Evolutionary conservation across 2,329 filamentous ascomycete species (phyloP).

Genomic region (Arthrobotrys conoides): DNA sequence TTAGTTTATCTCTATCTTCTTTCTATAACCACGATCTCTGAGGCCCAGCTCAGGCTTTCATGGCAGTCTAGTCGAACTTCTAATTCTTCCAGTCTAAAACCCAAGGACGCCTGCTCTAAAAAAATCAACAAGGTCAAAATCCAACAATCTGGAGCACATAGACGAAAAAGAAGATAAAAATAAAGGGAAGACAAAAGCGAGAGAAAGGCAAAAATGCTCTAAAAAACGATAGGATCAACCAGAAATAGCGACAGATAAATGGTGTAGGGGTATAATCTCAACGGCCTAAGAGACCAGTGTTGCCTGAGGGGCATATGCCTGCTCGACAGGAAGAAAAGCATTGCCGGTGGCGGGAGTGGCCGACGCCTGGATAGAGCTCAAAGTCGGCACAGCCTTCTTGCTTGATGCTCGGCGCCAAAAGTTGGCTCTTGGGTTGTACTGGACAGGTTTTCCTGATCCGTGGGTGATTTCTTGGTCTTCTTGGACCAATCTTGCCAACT

Average conservation of each 20-base stretch:
- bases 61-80: slow-evolving; percentile 6
- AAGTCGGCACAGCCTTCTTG: slow-evolving; percentile 70
- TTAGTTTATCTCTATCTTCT: slow-evolving; percentile 16
- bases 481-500: slow-evolving; percentile 73
- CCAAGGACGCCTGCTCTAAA: slow-evolving; percentile 43
- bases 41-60: neutral
- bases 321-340: slow-evolving; percentile 25
- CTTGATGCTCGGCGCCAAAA: slow-evolving; percentile 77
- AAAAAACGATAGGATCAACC: slow-evolving; percentile 7
- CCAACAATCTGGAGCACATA: slow-evolving; percentile 26
- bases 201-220: slow-evolving; percentile 19
- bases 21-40: slow-evolving; percentile 1
- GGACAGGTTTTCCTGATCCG: slow-evolving; percentile 73
- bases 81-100: slow-evolving; percentile 20
- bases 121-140: slow-evolving; percentile 30
- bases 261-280: neutral
- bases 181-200: slow-evolving; percentile 10
- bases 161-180: neutral
- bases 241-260: neutral
- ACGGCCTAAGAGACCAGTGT: slow-evolving; percentile 44
- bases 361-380: slow-evolving; percentile 40
- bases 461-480: slow-evolving; percentile 75
- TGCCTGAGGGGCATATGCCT: slow-evolving; percentile 35
- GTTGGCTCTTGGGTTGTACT: slow-evolving; percentile 78
- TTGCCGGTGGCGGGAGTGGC: slow-evolving; percentile 28